Conservation (phyloP, 2,329 filamentous ascomycete genomes). For the Furcasterigmium sp. region DNA sequence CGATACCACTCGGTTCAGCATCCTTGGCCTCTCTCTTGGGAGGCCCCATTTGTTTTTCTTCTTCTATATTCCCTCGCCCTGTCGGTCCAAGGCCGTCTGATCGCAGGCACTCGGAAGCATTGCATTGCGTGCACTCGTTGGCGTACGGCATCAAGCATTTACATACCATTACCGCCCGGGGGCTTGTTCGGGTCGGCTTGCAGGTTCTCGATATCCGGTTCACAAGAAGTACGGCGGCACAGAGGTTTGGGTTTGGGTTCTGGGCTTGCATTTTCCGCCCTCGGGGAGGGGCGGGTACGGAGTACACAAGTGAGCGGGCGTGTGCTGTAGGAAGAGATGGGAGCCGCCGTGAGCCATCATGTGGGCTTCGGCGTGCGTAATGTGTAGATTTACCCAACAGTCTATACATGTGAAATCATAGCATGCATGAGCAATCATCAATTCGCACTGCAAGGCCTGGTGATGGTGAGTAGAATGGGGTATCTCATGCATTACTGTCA, state of each 20-base stretch:
- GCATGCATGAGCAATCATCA: slow-evolving; percentile 4
- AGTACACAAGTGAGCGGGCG: no score
- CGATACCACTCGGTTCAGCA: slow-evolving; percentile 2
- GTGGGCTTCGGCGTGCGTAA: slow-evolving; percentile 5
- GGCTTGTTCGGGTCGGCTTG: not conserved
- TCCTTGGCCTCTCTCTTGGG: not conserved
- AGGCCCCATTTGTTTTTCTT: slow-evolving; percentile 1
- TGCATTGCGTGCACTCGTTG: slow-evolving; percentile 13
- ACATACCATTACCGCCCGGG: slow-evolving; percentile 10
- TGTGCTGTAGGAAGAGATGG: no score
- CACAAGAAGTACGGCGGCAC: slow-evolving; percentile 2
- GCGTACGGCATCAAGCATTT: slow-evolving; percentile 15
- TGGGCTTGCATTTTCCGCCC: no score
- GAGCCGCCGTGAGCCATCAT: no score
- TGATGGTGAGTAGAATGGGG: not conserved
- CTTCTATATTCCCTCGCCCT: slow-evolving; percentile 10
- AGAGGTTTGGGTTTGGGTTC: no score
- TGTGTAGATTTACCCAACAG: slow-evolving; percentile 16
- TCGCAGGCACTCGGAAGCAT: slow-evolving; percentile 11
- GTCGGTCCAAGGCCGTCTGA: slow-evolving; percentile 1
- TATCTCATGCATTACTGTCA: not conserved
- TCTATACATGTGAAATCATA: slow-evolving; percentile 13
- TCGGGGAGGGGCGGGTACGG: no score
- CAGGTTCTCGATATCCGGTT: slow-evolving; percentile 5
- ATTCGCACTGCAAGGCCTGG: not conserved